These are phyloP conservation scores for Ulota crispa DNA, from an alignment of 225 moss, liverwort and hornwort genomes.

Conservation along the genomic window DNA sequence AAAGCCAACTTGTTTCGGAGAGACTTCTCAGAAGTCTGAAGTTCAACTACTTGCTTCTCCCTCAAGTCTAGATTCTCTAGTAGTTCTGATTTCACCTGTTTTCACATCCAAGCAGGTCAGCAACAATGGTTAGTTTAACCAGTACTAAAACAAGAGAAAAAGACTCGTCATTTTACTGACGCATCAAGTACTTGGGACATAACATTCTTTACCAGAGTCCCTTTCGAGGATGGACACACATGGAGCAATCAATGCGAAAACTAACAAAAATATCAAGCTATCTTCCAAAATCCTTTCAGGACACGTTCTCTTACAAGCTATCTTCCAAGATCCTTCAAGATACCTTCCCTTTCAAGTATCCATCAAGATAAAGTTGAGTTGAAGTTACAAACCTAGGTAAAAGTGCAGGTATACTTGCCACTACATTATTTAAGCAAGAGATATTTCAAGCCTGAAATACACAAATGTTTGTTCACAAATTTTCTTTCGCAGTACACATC, in stretches of 20 bases:
- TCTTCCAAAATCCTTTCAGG: neutral
- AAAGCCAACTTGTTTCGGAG: conserved; percentile 48
- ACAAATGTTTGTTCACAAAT: neutral
- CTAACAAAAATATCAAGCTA: neutral
- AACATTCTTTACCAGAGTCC: neutral
- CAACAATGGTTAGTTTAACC: conserved; percentile 2
- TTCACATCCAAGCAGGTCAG: conserved; percentile 33
- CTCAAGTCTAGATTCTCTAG: conserved; percentile 60
- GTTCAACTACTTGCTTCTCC: conserved; percentile 77
- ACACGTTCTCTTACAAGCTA: neutral
- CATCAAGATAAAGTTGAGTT: neutral
- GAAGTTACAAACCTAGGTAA: neutral
- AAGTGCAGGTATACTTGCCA: neutral
- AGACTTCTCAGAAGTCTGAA: conserved; percentile 49
- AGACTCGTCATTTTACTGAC: neutral
- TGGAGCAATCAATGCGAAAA: neutral
- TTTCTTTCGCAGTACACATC: neutral
- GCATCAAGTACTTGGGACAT: neutral
- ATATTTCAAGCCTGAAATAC: neutral
- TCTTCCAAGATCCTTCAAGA: neutral
- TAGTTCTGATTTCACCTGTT: conserved; percentile 86
- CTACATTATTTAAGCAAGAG: neutral
- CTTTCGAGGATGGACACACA: neutral
- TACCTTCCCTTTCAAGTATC: neutral
- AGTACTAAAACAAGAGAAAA: neutral